phyloP scores from a whole-genome alignment of 2,329 filamentous ascomycete genomes.

The Thelonectria discophora region DNA sequence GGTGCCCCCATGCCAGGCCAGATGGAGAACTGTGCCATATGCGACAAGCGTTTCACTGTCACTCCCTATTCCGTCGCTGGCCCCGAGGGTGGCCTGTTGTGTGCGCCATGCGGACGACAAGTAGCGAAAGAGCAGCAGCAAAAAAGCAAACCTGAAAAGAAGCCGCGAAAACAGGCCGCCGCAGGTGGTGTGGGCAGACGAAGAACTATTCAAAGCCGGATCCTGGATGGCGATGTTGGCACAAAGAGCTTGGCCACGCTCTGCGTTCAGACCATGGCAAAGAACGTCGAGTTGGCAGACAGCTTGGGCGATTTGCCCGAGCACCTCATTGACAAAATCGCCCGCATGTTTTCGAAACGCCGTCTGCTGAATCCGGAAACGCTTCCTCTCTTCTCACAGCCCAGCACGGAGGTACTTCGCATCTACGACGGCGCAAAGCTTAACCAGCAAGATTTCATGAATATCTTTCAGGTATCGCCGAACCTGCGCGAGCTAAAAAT shows the following conservation, averaged over 20 bases:
- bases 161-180: conserved; percentile 59
- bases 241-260: conserved; percentile 73
- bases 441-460: conserved; percentile 77
- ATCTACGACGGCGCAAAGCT: conserved; percentile 72
- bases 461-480: conserved; percentile 80
- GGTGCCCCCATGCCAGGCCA: conserved; percentile 77
- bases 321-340: conserved; percentile 65
- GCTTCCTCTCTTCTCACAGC: conserved; percentile 65
- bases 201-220: conserved; percentile 82
- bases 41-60: conserved; percentile 89
- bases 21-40: conserved; percentile 86
- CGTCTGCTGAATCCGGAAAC: conserved; percentile 64
- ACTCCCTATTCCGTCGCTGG: conserved; percentile 87
- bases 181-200: conserved; percentile 67
- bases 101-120: conserved; percentile 81
- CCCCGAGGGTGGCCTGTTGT: conserved; percentile 86
- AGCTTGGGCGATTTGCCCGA: conserved; percentile 68
- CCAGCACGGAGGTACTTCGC: conserved; percentile 58
- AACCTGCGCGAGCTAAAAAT: conserved; percentile 76
- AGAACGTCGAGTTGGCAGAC: conserved; percentile 69
- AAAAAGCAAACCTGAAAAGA: conserved; percentile 49
- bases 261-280: conserved; percentile 69
- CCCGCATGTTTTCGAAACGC: conserved; percentile 67
- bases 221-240: conserved; percentile 79
- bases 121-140: conserved; percentile 68